Evolutionary conservation across 495 filamentous ascomycete species (phyloP), one percentile per base, ranked within the genome.

Genomic region (Pyrenula aspistea): DNA sequence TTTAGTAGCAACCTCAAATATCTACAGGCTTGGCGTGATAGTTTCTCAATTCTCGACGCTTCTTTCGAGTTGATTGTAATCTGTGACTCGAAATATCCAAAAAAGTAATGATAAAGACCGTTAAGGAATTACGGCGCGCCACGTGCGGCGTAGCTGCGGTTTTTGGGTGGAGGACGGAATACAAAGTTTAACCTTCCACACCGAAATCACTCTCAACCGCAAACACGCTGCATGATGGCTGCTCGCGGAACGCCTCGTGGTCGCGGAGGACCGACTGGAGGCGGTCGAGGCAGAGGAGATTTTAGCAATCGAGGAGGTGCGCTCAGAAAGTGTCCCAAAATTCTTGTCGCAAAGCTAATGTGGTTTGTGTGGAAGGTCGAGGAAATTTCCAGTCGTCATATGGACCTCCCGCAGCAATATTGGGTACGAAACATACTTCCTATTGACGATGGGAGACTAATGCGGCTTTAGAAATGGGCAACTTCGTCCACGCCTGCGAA

Each of bases 401-500:
- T 61, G 85, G 85, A 11, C 85, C 85, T 54, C 85, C 85, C 36
- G 82, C 78, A 55, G 71, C 80, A 56, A 84, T 88, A 36, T 60
- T 81, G 63, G 85, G 85, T 88, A 74, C 59, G 19, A 56, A 8
- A 51, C 3, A 36, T 42, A n/a, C n/a, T n/a, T n/a, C n/a, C n/a
- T n/a, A n/a, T n/a, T n/a, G n/a, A n/a, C 0, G 23, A 22, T 53
- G 23, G 15, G 25, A 25, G 49, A 24, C 58, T 68, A 49, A 70
- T 68, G 60, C 70, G 67, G 21, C 15, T 10, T 54, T 61, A 89
- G 88, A 96, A 76, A 88, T 98, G 86, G 93, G 93, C 66, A 78
- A 81, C 62, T 92, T 97, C 72, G 71, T 96, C 67, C 93, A 98
- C 73, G 82, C 88, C 42, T 91, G 87, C 72, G 93, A 98, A 71